A percentile compares a stretch with the other conserved stretches of the same genome.
phyloP scores from a whole-genome alignment of 2,329 filamentous ascomycete species.

The Amylocarpus encephaloides region DNA sequence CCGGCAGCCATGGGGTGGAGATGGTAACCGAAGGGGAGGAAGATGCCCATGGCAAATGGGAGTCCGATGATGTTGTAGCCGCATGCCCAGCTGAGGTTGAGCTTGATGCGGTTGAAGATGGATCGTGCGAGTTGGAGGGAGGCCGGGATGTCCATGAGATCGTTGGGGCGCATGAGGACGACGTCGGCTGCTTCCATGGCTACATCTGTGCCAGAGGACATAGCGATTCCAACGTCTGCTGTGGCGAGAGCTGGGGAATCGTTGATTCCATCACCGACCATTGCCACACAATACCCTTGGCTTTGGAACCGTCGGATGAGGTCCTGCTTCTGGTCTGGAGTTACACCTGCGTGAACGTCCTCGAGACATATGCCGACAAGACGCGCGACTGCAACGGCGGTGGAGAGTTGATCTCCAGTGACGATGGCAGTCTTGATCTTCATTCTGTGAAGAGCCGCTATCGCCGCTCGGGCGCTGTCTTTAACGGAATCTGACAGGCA shows the following conservation, averaged over 20 bases:
- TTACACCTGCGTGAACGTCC: slow-evolving; percentile 79
- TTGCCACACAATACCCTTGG: slow-evolving; percentile 73
- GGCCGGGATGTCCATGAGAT: slow-evolving; percentile 88
- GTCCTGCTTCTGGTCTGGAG: slow-evolving; percentile 82
- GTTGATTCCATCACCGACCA: slow-evolving; percentile 98
- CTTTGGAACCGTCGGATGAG: slow-evolving; percentile 75
- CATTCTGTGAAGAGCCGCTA: slow-evolving; percentile 77
- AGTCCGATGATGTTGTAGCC: slow-evolving; percentile 87
- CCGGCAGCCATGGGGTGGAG: slow-evolving; percentile 92
- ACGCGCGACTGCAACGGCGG: slow-evolving; percentile 75
- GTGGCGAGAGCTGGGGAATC: slow-evolving; percentile 93
- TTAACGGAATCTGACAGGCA: slow-evolving; percentile 89
- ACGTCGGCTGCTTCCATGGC: slow-evolving; percentile 96
- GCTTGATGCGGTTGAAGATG: slow-evolving; percentile 88
- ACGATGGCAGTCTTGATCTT: slow-evolving; percentile 85
- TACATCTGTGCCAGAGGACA: slow-evolving; percentile 88
- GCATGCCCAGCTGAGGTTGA: slow-evolving; percentile 90
- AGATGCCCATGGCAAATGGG: slow-evolving; percentile 94
- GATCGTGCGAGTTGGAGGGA: slow-evolving; percentile 72
- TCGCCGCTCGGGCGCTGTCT: slow-evolving; percentile 71
- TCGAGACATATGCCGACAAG: slow-evolving; percentile 72
- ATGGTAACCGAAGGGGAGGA: slow-evolving; percentile 80
- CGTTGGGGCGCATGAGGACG: slow-evolving; percentile 87
- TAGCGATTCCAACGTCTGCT: slow-evolving; percentile 86
- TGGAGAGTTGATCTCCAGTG: slow-evolving; percentile 82